Evolutionary conservation across 805 yeast genomes (phyloP).

Genomic region (Pichia phayaonensis): DNA sequence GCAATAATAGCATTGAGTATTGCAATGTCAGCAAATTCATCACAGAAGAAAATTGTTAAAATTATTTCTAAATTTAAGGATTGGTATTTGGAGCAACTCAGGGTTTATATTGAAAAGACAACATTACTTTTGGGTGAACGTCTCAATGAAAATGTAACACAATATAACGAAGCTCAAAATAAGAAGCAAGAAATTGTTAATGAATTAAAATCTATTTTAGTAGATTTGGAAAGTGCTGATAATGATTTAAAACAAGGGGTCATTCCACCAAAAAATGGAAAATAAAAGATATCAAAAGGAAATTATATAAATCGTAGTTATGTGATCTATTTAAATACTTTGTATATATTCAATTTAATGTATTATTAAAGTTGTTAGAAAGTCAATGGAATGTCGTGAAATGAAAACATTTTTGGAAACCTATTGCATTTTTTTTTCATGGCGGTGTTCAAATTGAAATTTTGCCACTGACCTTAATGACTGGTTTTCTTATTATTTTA

Average conservation of each 20-base stretch:
- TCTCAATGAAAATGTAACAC: conserved; percentile 13
- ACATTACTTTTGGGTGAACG: conserved; percentile 14
- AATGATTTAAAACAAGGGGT: not conserved
- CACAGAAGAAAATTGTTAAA: conserved; percentile 17
- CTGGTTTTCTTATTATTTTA: not conserved
- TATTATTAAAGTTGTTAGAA: not conserved
- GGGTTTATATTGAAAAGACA: conserved; percentile 22
- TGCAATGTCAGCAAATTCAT: conserved; percentile 21
- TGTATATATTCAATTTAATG: too few species aligned
- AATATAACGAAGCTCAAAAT: conserved; percentile 10
- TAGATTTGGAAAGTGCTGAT: conserved; percentile 10
- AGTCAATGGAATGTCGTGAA: too few species aligned
- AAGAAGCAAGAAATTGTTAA: conserved; percentile 9
- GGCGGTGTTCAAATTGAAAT: too few species aligned
- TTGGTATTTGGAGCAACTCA: conserved; percentile 22
- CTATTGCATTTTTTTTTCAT: not conserved
- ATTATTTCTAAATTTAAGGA: conserved; percentile 17
- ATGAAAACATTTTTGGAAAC: too few species aligned
- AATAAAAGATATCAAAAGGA: not conserved
- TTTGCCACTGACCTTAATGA: not conserved
- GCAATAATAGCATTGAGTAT: conserved; percentile 24
- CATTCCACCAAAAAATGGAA: not conserved
- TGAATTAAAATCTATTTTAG: conserved; percentile 11
- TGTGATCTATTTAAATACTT: not conserved
- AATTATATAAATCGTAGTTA: not conserved